These are phyloP conservation scores for Candida glaebosa DNA, from an alignment of 805 yeast genomes.

Conservation along the genomic window DNA sequence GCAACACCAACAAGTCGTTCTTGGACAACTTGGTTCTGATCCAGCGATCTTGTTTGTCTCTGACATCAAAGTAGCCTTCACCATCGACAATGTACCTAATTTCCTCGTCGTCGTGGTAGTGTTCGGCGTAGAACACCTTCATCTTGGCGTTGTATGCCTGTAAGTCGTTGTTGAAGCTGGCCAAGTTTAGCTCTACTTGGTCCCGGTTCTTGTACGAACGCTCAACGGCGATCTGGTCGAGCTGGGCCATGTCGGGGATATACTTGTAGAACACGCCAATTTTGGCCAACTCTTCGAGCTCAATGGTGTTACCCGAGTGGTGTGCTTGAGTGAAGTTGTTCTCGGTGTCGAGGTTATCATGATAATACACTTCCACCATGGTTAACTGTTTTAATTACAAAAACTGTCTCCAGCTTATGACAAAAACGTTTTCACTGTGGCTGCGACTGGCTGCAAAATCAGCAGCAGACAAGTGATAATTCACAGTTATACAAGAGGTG, in stretches of 20 bases:
- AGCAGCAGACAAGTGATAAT: not conserved
- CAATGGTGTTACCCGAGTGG: conserved; percentile 61
- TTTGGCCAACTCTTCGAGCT: conserved; percentile 44
- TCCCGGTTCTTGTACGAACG: conserved; percentile 82
- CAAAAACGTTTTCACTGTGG: not conserved
- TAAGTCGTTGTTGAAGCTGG: conserved; percentile 56
- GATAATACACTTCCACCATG: conserved; percentile 47
- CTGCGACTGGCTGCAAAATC: not conserved
- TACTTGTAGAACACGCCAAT: conserved; percentile 70
- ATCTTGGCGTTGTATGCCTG: conserved; percentile 60
- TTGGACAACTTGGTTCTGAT: conserved; percentile 62
- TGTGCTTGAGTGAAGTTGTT: conserved; percentile 67
- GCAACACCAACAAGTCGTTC: conserved; percentile 70
- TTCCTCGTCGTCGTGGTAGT: conserved; percentile 95
- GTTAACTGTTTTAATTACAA: not conserved
- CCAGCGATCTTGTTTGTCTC: conserved; percentile 67
- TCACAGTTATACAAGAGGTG: too few relatives aligned
- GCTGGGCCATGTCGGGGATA: conserved; percentile 48
- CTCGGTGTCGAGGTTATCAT: conserved; percentile 54
- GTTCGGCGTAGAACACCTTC: conserved; percentile 73
- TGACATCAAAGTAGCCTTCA: conserved; percentile 86
- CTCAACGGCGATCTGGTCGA: conserved; percentile 62
- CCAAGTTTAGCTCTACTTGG: conserved; percentile 55
- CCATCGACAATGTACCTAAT: conserved; percentile 88
- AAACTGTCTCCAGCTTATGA: not conserved